Conservation (phyloP, 2,329 filamentous ascomycete genomes). For the Apiospora pterosperma region DNA sequence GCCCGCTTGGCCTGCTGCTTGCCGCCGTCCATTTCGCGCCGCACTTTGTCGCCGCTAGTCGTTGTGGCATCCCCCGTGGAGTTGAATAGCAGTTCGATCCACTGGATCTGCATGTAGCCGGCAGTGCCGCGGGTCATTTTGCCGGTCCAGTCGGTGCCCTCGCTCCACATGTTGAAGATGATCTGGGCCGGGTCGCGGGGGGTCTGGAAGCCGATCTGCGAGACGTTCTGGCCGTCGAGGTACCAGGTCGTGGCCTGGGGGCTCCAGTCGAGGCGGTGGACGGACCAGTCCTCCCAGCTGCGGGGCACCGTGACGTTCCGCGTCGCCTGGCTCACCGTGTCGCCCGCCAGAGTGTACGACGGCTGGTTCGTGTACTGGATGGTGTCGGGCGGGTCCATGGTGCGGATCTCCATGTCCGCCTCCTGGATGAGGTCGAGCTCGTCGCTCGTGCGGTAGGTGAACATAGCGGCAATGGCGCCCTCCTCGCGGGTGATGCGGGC, state of each 20-base stretch:
- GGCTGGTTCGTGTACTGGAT: slow-evolving; percentile 63
- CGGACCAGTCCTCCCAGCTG: slow-evolving; percentile 53
- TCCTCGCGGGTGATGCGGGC: slow-evolving; percentile 43
- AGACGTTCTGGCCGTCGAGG: slow-evolving; percentile 46
- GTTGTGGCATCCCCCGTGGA: slow-evolving; percentile 21
- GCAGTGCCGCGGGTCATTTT: slow-evolving; percentile 48
- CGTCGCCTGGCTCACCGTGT: slow-evolving; percentile 42
- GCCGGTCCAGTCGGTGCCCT: slow-evolving; percentile 58
- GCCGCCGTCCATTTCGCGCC: background rate
- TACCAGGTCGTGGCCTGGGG: slow-evolving; percentile 53
- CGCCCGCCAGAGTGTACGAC: slow-evolving; percentile 34
- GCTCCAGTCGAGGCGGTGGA: slow-evolving; percentile 60
- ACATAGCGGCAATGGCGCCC: slow-evolving; percentile 50
- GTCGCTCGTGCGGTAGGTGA: slow-evolving; percentile 43
- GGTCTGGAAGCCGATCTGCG: slow-evolving; percentile 50
- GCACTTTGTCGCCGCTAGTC: slow-evolving; percentile 7
- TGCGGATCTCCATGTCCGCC: slow-evolving; percentile 52
- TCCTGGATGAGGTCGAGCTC: slow-evolving; percentile 43
- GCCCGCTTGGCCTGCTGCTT: background rate
- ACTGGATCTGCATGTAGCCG: slow-evolving; percentile 58
- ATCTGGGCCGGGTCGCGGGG: slow-evolving; percentile 49
- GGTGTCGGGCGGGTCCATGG: slow-evolving; percentile 35
- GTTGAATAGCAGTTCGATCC: slow-evolving; percentile 60
- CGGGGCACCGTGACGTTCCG: slow-evolving; percentile 39
- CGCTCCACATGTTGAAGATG: slow-evolving; percentile 59